Conservation (phyloP, 2,329 filamentous ascomycete genomes). For the Penicillium sp. region DNA sequence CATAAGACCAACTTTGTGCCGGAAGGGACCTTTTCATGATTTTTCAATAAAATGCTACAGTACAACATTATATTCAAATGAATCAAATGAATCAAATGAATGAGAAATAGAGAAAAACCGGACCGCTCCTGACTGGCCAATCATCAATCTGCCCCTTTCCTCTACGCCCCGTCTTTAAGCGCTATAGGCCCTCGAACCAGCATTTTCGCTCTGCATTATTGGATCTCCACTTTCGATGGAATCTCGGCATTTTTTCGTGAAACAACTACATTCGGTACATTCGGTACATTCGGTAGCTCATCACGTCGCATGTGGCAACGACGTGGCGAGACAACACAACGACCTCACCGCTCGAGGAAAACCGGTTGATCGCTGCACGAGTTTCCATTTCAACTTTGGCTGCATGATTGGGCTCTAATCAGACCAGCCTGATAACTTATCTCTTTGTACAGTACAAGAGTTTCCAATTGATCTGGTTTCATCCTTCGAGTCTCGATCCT, state of each 20-base stretch:
- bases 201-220: not conserved
- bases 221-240: not conserved
- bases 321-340: slow-evolving; percentile 8
- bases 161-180: not conserved
- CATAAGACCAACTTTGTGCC: too few relatives aligned
- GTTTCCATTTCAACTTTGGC: not conserved
- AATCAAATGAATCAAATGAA: too few relatives aligned
- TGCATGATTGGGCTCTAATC: slow-evolving; percentile 7
- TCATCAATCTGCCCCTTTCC: not conserved
- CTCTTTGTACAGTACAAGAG: not conserved
- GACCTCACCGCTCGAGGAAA: slow-evolving; percentile 4
- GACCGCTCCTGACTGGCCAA: slow-evolving; percentile 1
- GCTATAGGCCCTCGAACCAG: not conserved
- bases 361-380: not conserved
- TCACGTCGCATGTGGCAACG: not conserved
- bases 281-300: not conserved
- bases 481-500: not conserved
- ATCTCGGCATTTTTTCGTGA: not conserved
- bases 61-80: too few relatives aligned
- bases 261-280: not conserved
- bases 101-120: too few relatives aligned
- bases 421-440: not conserved
- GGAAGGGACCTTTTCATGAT: too few relatives aligned
- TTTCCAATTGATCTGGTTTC: not conserved
- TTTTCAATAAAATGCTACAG: too few relatives aligned